Conservation (phyloP, 73 alveolate genomes). For the Blepharisma japonicum region DNA sequence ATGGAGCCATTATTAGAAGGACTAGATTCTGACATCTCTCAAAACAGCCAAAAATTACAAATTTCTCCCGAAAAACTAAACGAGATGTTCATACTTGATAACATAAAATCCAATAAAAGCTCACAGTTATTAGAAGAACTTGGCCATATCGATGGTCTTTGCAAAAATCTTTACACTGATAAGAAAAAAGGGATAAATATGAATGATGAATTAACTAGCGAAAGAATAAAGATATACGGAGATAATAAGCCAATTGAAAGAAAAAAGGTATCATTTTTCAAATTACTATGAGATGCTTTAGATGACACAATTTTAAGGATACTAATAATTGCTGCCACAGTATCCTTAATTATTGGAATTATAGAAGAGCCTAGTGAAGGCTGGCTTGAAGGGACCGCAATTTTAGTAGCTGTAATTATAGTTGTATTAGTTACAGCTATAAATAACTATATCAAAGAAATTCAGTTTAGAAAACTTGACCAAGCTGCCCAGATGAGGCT, state of each 20-base stretch:
- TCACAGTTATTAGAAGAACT: background rate
- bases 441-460: constrained; percentile 83
- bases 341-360: constrained; percentile 84
- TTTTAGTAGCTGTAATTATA: constrained; percentile 80
- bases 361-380: constrained; percentile 71
- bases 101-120: too few relatives aligned
- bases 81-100: too few relatives aligned
- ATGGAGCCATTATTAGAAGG: too few relatives aligned
- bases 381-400: constrained; percentile 98
- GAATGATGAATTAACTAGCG: background rate
- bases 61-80: too few relatives aligned
- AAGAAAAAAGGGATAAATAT: constrained; percentile 1
- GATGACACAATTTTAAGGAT: too few relatives aligned
- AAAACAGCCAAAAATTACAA: too few relatives aligned
- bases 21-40: too few relatives aligned
- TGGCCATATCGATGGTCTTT: constrained; percentile 10
- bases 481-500: constrained; percentile 59
- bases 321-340: constrained; percentile 84
- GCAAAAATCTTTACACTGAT: background rate
- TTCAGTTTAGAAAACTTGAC: constrained; percentile 68
- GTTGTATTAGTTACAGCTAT: constrained; percentile 87
- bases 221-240: constrained; percentile 34
- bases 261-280: background rate
- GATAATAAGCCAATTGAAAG: constrained; percentile 38
- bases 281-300: too few relatives aligned